Conservation (phyloP, 345 rosid genomes). For the Pugionium cornutum region DNA sequence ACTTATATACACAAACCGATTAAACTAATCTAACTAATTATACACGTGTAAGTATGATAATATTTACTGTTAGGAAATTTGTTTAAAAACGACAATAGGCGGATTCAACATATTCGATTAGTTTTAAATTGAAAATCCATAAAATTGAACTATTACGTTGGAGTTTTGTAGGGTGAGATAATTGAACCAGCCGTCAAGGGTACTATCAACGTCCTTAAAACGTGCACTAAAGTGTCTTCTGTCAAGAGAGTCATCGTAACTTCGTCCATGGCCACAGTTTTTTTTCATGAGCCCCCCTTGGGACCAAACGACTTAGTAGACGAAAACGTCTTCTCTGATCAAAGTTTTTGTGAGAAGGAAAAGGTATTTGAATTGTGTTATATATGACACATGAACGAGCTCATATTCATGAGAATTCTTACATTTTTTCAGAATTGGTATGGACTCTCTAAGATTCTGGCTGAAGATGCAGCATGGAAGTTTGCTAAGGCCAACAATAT, state of each 20-base stretch:
- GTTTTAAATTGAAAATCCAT: no score
- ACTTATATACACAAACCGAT: no score
- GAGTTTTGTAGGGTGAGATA: slow-evolving; percentile 26
- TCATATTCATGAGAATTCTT: not conserved
- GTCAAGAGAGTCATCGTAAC: slow-evolving; percentile 48
- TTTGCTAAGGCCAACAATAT: not conserved
- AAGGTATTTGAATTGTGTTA: slow-evolving; percentile 17
- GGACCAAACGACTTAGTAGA: slow-evolving; percentile 37
- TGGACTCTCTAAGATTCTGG: not conserved
- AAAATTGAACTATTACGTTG: not conserved
- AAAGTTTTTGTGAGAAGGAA: slow-evolving; percentile 24
- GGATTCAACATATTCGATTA: no score
- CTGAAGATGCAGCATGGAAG: not conserved
- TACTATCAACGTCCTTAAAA: slow-evolving; percentile 45
- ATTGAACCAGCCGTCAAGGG: slow-evolving; percentile 49
- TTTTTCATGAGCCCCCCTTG: slow-evolving; percentile 28
- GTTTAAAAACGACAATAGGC: no score
- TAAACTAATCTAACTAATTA: no score
- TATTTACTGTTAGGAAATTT: no score
- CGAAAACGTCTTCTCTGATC: slow-evolving; percentile 48
- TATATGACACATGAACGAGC: not conserved
- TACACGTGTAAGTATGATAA: no score
- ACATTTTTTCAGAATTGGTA: slow-evolving; percentile 1
- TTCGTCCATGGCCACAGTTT: slow-evolving; percentile 43
- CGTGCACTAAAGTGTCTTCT: slow-evolving; percentile 45